Evolutionary conservation across 78 protist genomes (phyloP).

Genomic region (Speleostelium caveatum): DNA sequence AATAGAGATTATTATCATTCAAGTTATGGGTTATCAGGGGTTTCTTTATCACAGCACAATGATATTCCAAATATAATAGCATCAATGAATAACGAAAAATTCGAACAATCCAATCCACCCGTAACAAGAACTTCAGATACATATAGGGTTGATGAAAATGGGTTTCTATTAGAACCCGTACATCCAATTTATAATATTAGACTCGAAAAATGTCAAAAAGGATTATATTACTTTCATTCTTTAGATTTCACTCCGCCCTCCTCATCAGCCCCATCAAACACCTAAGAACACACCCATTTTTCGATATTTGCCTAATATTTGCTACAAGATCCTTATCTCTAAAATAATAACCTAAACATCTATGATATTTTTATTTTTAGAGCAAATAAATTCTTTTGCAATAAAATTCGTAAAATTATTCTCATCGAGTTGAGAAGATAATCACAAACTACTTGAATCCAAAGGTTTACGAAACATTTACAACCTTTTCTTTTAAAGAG

Average conservation of each 20-base stretch:
- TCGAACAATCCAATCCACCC: conserved; percentile 21
- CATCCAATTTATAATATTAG: conserved; percentile 70
- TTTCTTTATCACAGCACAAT: conserved; percentile 83
- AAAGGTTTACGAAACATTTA: too few relatives aligned
- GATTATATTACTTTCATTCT: conserved; percentile 28
- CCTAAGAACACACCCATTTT: too few relatives aligned
- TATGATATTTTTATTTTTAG: too few relatives aligned
- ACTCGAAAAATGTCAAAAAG: conserved; percentile 21
- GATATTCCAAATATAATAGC: conserved; percentile 23
- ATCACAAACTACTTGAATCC: too few relatives aligned
- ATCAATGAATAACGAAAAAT: not conserved
- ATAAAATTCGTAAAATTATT: too few relatives aligned
- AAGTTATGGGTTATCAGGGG: conserved; percentile 92
- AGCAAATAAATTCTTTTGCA: too few relatives aligned
- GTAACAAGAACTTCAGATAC: not conserved
- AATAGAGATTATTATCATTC: conserved; percentile 95
- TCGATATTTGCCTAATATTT: too few relatives aligned
- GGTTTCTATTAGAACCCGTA: conserved; percentile 15
- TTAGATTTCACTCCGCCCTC: not conserved
- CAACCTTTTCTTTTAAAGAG: too few relatives aligned
- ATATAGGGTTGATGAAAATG: not conserved
- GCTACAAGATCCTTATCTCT: too few relatives aligned
- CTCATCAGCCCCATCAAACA: too few relatives aligned
- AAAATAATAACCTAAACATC: too few relatives aligned
- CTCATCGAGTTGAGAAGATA: too few relatives aligned